Evolutionary conservation across 169 alveolate genomes (phyloP), one percentile per base, ranked within the genome.

Genomic region (Eimeria zaria): DNA sequence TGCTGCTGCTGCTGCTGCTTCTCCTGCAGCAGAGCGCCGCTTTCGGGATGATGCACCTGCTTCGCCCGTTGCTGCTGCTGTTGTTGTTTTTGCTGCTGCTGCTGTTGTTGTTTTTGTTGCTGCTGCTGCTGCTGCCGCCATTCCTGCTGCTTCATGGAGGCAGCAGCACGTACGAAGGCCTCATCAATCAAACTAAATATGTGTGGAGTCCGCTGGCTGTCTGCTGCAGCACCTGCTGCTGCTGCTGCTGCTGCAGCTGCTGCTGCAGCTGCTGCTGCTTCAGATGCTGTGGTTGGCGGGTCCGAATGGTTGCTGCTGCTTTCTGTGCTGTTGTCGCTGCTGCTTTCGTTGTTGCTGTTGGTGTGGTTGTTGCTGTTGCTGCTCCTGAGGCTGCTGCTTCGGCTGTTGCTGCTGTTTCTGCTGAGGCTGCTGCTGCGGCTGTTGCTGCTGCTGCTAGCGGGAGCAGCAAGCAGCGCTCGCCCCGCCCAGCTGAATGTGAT

Each of bases 131-230:
- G 51, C 89, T 20, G 71, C 44, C 44, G 73, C 33, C 55, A 30
- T 46, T 51, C 53, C 89, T 81, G 89, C 89, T 81, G 89, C 89
- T 81, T 69, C 53, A 81, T 69, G 73, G 89, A 81, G 24, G 71
- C 89, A 51, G 36, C 73, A 51, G 55, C 89, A 9, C 71, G 89
- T 36, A 48, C 53, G 71, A 81, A 81, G 0, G 89, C 89, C 6
- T 46, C 89, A 71, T 81, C 89, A 46, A 81, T 33, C 53, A 81
- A 27, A n/a, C 73, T 81, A 36, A 81, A 81, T 18, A 81, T 81
- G 89, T 81, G 89, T 16, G 89, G 89, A 39, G n/a, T 51, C 11
- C 89, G 89, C 89, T 51, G 73, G 16, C 27, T 81, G 89, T 62
- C 71, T 46, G 64, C 46, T 51, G n/a, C n/a, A n/a, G n/a, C n/a